Evolutionary conservation across 225 moss, liverwort and hornwort species (phyloP).

Genomic region (Bryoerythrophyllum caledonicum): DNA sequence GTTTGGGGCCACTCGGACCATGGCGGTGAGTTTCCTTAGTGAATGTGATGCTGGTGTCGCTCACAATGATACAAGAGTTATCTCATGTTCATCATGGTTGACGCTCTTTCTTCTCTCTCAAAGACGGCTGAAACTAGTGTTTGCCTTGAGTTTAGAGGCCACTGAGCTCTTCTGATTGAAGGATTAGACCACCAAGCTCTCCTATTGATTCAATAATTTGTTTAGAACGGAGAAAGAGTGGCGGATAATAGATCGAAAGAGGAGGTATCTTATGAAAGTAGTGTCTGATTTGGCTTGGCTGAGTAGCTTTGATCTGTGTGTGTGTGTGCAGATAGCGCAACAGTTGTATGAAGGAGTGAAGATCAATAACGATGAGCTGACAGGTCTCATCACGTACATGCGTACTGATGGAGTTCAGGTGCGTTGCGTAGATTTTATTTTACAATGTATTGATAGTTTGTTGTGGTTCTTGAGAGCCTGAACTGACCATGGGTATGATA

Average conservation of each 20-base stretch:
- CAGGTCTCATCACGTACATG: slow-evolving; percentile 96
- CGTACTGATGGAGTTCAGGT: slow-evolving; percentile 98
- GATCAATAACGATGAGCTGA: slow-evolving; percentile 75
- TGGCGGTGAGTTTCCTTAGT: slow-evolving; percentile 57
- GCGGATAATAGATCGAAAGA: no score
- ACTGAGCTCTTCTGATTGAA: no score
- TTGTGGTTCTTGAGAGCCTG: neutral
- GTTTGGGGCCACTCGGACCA: slow-evolving; percentile 85
- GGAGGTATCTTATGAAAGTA: no score
- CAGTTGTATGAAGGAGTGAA: slow-evolving; percentile 94
- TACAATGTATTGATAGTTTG: neutral
- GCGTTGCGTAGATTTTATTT: neutral
- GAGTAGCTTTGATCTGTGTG: slow-evolving; percentile 7
- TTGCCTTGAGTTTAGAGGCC: no score
- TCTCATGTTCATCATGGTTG: no score
- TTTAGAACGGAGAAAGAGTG: no score
- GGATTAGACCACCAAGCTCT: no score
- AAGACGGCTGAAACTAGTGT: no score
- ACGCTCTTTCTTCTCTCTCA: no score
- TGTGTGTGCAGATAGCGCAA: slow-evolving; percentile 74
- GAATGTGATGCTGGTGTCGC: neutral
- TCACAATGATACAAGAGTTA: neutral
- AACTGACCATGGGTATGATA: slow-evolving; percentile 27
- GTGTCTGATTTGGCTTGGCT: slow-evolving; percentile 3
- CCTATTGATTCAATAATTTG: no score